Conservation (phyloP, 345 rosid genomes). For the Hypericum androsaemum region DNA sequence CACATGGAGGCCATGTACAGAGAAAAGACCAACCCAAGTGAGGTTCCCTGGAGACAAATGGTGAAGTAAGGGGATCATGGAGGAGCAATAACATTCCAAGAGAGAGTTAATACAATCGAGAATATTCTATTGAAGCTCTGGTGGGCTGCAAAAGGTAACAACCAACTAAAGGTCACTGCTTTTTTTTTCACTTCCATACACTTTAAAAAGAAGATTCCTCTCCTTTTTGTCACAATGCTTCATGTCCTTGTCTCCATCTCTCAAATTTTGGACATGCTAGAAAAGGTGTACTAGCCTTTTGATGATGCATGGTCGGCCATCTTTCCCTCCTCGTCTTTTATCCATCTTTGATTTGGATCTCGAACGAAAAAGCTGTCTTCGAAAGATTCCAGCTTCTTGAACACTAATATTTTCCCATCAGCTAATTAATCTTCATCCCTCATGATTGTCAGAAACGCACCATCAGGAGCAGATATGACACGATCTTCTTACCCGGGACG, state of each 20-base stretch:
- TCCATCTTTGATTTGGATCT: slow-evolving; percentile 9
- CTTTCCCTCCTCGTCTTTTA: slow-evolving; percentile 21
- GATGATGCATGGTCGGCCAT: slow-evolving; percentile 13
- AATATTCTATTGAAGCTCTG: slow-evolving; percentile 13
- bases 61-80: slow-evolving; percentile 3
- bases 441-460: slow-evolving; percentile 11
- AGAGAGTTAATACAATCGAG: slow-evolving; percentile 3
- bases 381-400: slow-evolving; percentile 2
- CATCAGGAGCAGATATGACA: background rate
- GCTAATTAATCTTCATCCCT: slow-evolving; percentile 5
- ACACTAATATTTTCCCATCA: slow-evolving; percentile 1
- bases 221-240: slow-evolving; percentile 34
- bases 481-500: slow-evolving; percentile 5
- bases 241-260: slow-evolving; percentile 29
- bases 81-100: background rate
- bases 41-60: slow-evolving; percentile 16
- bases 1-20: slow-evolving; percentile 20
- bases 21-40: slow-evolving; percentile 7
- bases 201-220: slow-evolving; percentile 33
- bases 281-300: slow-evolving; percentile 5
- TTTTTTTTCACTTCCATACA: slow-evolving; percentile 11
- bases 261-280: slow-evolving; percentile 1
- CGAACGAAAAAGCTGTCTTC: slow-evolving; percentile 11
- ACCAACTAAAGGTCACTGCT: background rate
- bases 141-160: slow-evolving; percentile 8